Evolutionary conservation across 129 eudicot genomes (phyloP).

Genomic region (Helianthus tuberosus): DNA sequence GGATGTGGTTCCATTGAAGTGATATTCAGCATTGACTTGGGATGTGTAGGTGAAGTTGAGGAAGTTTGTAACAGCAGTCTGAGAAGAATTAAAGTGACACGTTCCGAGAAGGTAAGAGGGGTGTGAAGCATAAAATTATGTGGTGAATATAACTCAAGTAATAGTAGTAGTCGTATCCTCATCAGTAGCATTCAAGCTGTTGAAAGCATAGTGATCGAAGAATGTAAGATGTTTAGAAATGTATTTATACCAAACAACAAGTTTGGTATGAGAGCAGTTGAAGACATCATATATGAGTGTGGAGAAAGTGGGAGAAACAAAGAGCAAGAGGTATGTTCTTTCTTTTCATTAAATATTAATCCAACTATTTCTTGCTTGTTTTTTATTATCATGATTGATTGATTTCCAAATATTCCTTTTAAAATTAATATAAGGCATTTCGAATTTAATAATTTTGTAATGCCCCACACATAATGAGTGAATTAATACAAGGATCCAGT

Average conservation of each 20-base stretch:
- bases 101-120: background rate
- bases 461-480: no score
- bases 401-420: no score
- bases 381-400: no score
- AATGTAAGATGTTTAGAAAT: slow-evolving; percentile 2
- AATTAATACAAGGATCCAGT: no score
- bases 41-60: background rate
- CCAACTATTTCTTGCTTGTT: no score
- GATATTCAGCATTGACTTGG: slow-evolving; percentile 20
- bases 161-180: no score
- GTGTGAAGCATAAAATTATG: slow-evolving; percentile 24
- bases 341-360: no score
- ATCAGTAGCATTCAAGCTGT: background rate
- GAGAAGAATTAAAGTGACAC: background rate
- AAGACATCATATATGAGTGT: background rate
- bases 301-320: no score
- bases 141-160: background rate
- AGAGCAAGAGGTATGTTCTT: no score
- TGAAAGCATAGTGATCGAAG: background rate
- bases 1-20: slow-evolving; percentile 6
- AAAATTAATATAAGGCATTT: no score
- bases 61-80: background rate
- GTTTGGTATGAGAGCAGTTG: background rate
- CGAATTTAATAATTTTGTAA: no score
- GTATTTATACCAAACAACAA: background rate